These are phyloP conservation scores for Zymoseptoria tritici DNA, from an alignment of 2,329 filamentous ascomycete genomes.

Conservation along the genomic window DNA sequence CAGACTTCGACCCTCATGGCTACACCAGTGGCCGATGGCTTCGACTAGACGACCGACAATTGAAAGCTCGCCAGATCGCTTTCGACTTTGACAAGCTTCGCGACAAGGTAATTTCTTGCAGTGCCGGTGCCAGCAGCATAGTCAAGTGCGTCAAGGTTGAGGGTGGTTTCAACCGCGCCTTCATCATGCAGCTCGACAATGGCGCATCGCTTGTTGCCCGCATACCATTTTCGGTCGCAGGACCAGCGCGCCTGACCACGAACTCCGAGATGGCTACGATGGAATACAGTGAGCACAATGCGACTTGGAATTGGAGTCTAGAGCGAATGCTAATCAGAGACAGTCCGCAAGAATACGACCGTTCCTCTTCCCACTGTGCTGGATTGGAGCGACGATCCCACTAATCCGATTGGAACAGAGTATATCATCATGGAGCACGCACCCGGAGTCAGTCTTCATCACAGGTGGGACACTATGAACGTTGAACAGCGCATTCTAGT, in stretches of 20 bases:
- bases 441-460: background rate
- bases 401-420: conserved; percentile 21
- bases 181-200: conserved; percentile 23
- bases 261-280: conserved; percentile 8
- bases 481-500: background rate
- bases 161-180: conserved; percentile 24
- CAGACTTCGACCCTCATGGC: background rate
- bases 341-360: background rate
- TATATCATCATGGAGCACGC: conserved; percentile 26
- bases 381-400: conserved; percentile 13
- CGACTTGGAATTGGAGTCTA: background rate
- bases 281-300: background rate
- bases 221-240: conserved; percentile 25
- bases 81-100: background rate
- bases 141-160: conserved; percentile 9
- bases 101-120: background rate
- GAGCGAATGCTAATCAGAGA: background rate
- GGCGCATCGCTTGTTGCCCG: conserved; percentile 9
- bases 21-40: conserved; percentile 1
- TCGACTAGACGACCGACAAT: background rate
- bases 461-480: background rate
- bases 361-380: conserved; percentile 23
- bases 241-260: background rate
- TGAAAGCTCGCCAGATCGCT: background rate
- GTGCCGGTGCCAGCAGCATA: background rate